Evolutionary conservation across 2,329 filamentous ascomycete genomes (phyloP), one percentile per base, ranked within the genome.

Genomic region (Trichoderma atroviride): DNA sequence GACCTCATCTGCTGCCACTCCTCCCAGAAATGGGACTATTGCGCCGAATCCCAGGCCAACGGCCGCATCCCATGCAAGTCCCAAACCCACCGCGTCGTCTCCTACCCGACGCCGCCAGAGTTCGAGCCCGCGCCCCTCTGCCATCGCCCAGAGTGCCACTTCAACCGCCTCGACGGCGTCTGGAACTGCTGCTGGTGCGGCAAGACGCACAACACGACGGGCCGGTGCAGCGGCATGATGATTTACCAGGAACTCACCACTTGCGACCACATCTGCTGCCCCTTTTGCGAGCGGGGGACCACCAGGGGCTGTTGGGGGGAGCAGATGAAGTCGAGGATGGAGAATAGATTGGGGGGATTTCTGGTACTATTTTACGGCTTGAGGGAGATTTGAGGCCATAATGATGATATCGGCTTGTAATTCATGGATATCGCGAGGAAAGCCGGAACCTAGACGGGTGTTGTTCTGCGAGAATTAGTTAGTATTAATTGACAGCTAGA

Each of bases 131-230:
- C 81, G 70, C 72, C 72, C 83, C 83, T 56, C 75, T 86, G 68
- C 72, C 80, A 9, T 43, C 69, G 68, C n/a, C 27, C 61, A 29
- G 78, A 79, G 61, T 87, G 85, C 67, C 84, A 85, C 9, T 87
- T 84, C 72, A 83, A 85, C 76, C 76, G 78, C 59, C 81, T 82
- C 69, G 82, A 83, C 69, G 79, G 85, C 37, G 81, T 76, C 71
- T 87, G 85, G 85, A 85, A 85, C 76, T 87, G 85, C 76, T 87
- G 85, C 76, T 86, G 84, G 84, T 87, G 85, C 69, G 85, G 85
- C 33, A 86, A 86, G 73, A 78, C 79, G n/a, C 82, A 82, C 79
- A 87, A 87, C 73, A 79, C 80, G 56, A 77, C 78, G 31, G 85
- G 84, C 5, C 81, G 84, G 31, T 87, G 85, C 76, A 81, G 81